Base-by-base conservation (phyloP, 2,329 filamentous ascomycete genomes). In the Lecanicillium sp. region DNA sequence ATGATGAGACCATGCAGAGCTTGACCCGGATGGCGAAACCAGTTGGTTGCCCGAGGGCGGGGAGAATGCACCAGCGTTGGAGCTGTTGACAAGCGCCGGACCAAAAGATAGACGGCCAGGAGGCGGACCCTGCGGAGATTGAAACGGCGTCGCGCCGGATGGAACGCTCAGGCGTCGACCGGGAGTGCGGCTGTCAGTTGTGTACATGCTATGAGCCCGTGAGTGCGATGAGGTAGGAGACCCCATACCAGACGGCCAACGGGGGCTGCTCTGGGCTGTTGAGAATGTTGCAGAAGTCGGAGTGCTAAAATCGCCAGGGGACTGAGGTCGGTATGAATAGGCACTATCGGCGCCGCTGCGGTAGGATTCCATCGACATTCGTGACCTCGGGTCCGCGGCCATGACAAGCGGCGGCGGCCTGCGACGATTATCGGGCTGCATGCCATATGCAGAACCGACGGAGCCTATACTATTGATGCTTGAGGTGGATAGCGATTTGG, bases 201-300 rank as follows among this genome's bases (percentile, higher is more conserved):
- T 57, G 46, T 87, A 89, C 67, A 88, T 81, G 50, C 80, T 84
- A 15, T 83, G 76, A 8, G 81, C 78, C 45, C 84, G 73, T 2
- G 77, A 78, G 46, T 84, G 73, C 2, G 76, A 70, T 0, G 82
- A 78, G 6, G 75, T 73, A 0, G 88, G 86, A n/a, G 88, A 94
- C 12, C 76, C 72, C 40, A 87, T 66, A 0, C 66, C 68, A 2
- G 80, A 75, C 5, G 71, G 73, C 70, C 83, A 92, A 37, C 79
- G 77, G 4, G 88, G 87, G 55, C 87, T 94, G 44, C 76, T 81
- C 37, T 80, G 80, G 0, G 78, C 82, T 2, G 78, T 80, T 1
- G 87, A 87, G 51, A 87, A 94, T 0, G 85, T 85, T 9, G 84
- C 79, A 1, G 88, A 90, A 0, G 85, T 88, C 3, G 88, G 87